Evolutionary conservation across 2,329 filamentous ascomycete species (phyloP), one percentile per base, ranked within the genome.

Genomic region (Aureobasidium vineae): DNA sequence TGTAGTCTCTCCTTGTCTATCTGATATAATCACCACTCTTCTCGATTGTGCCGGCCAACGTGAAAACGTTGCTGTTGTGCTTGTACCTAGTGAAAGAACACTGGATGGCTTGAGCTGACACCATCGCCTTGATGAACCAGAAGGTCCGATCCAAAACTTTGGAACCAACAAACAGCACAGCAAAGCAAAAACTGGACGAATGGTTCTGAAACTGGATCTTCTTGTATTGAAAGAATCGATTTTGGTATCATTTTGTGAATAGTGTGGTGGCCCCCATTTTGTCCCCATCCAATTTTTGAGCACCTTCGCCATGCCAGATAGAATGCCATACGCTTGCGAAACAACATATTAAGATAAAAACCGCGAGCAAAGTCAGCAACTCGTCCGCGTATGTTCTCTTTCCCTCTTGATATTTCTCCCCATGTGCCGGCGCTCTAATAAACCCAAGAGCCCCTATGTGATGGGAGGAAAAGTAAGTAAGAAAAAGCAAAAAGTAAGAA

Each of bases 261-360:
- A 45, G 54, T 11, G 28, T 21, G 23, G 54, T 36, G 33, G 33
- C 4, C 40, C 54, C 40, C 11, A 33, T 43, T 43, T 40, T 33
- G 21, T 33, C 11, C 11, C 2, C 11, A 13, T 10, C 33, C 33
- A 36, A 59, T 43, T 59, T 54, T 59, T 59, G 40, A 59, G 54
- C 54, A 59, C 54, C 54, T 59, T 59, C 54, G 54, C 40, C 54
- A 59, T 59, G 54, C 54, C 54, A 33, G 3, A 43, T 43, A 56
- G 23, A 40, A 56, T 59, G 40, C 54, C 54, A 59, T 0, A 36
- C 33, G 54, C 54, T 57, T 59, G 19, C 11, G 19, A 54, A 54
- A 52, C 5, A 10, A 45, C 11, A 43, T 31, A 43, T 28, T n/a
- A 31, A 59, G 23, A 31, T 15, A 33, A n/a, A 15, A 21, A 43